Base-by-base conservation (phyloP, 2,329 filamentous ascomycete species). In the Zarea fungicola region DNA sequence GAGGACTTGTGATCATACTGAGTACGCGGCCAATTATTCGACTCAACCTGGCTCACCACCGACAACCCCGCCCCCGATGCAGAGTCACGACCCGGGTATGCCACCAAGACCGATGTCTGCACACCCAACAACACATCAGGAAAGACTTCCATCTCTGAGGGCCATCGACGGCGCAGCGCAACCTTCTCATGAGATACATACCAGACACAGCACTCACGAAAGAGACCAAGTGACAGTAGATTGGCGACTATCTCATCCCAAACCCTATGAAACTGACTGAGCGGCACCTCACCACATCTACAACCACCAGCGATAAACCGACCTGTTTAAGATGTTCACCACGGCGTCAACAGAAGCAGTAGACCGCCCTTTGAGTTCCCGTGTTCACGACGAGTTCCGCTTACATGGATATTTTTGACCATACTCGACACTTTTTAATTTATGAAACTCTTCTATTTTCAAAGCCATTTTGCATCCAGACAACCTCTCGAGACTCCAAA, bases 131-230 rank as follows among this genome's bases (percentile, higher is more conserved):
- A 63, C 62, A 1, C 64, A 65, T 5, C 64, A 65, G 13, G 71
- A 76, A 9, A 66, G 73, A 49, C 62, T 79, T 3, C 76, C 76
- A 5, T 73, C 76, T 2, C 56, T 80, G 31, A 66, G 75, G 43
- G 55, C 59, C 5, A 70, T 78, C 54, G 75, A 78, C 35, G 63
- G 65, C n/a, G n/a, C n/a, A n/a, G n/a, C n/a, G 4, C 55, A 56
- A 2, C 56, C 59, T 5, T 45, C 40, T 6, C 54, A 57, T 36
- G 54, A 57, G 7, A 45, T 58, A 18, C 54, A 51, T 7, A 43
- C 55, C 11, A 62, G 64, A 6, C 60, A 58, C 28, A 55, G 31
- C n/a, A 36, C 56, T 13, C 63, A 66, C 35, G 66, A 69, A 52
- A 64, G 65, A 42, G 64, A 68, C 47, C 58, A 59, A 16, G 58